Evolutionary conservation across 192 early-diverging fungal species (phyloP), one percentile per base, ranked within the genome.

Genomic region (Backusella mclennaniae): DNA sequence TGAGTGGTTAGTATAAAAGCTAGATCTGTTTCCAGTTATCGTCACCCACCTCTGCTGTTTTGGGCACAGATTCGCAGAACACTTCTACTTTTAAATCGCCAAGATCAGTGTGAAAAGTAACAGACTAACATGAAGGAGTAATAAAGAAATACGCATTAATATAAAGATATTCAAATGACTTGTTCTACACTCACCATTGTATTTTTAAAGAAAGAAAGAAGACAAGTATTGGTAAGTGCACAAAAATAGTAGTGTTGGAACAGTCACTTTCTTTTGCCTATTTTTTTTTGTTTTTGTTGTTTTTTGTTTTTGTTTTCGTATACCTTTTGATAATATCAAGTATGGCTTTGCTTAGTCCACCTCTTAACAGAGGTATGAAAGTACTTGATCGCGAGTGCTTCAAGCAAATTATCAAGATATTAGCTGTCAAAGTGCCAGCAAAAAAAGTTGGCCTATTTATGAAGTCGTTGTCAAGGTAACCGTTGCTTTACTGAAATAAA

Each of bases 11-110:
- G 56, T 63, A 26, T 63, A 44, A 15, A 63, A 39, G 14, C 8
- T 21, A 17, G 35, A 31, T 44, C 2, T 49, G 42, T 42, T 4
- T 56, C 56, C 29, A 14, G 56, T 29, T 29, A 11, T 29, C 23
- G 21, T 29, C 23, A 63, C 56, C 12, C 86, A 90, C 92, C 86
- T 96, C 94, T 7, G 92, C 88, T 4, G 95, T 86, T 38, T 85
- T 90, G 41, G 95, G 95, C 2, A 92, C 91, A 35, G 93, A 92
- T 77, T 95, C 95, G 82, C 95, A 98, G 76, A 96, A 94, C 21
- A 98, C 81, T 86, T 98, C 97, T 21, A 97, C 91, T 83, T 97
- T 97, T 36, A 98, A 82, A 86, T 98, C 96, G 26, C 97, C 97
- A 9, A 95, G 85, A 85, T 95, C 95, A 7, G 97, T 98, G 76